Conservation (phyloP, 768 basidiomycete genomes). For the Suillus fuscotomentosus region DNA sequence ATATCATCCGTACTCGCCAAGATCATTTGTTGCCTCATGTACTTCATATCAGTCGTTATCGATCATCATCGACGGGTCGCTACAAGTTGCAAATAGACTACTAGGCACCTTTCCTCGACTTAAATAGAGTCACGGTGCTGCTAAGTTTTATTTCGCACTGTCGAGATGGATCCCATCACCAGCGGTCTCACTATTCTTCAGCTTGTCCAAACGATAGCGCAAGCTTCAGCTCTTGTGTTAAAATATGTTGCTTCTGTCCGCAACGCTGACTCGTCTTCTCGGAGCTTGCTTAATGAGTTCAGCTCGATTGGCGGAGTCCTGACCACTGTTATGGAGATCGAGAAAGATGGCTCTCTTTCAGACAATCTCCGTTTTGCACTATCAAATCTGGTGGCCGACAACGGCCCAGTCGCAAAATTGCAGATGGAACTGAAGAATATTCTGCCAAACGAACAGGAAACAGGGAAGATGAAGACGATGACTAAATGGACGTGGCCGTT, state of each 20-base stretch:
- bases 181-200: not conserved
- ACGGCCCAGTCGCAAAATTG: not conserved
- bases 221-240: not conserved
- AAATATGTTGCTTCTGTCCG: not conserved
- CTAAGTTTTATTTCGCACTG: too few relatives aligned
- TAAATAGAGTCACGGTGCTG: too few relatives aligned
- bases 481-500: conserved; percentile 1
- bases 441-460: not conserved
- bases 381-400: not conserved
- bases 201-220: not conserved
- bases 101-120: too few relatives aligned
- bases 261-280: not conserved
- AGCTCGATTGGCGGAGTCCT: not conserved
- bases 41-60: too few relatives aligned
- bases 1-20: too few relatives aligned
- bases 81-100: too few relatives aligned
- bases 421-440: not conserved
- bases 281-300: not conserved
- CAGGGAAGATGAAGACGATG: not conserved
- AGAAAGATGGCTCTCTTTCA: not conserved
- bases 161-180: not conserved
- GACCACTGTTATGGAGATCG: not conserved
- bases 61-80: too few relatives aligned
- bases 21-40: too few relatives aligned
- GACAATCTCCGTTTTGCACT: not conserved